phyloP scores from a whole-genome alignment of 306 rosid genomes.

The Astragalus membranaceus region DNA sequence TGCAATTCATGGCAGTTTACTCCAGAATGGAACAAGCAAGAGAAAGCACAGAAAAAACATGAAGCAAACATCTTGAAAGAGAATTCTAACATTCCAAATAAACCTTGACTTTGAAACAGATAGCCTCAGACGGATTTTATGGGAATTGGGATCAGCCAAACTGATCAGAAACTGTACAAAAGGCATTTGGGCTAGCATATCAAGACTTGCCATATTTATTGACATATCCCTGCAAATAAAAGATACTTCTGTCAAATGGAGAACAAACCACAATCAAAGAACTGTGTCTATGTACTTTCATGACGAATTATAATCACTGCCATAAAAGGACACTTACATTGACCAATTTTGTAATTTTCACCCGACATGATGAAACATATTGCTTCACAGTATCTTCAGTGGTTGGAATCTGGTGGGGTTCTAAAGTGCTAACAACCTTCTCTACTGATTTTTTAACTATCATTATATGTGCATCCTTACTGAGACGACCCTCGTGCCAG shows the following conservation, averaged over 20 bases:
- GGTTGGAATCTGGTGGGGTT: constrained; percentile 67
- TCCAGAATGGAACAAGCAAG: constrained; percentile 21
- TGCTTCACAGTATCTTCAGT: constrained; percentile 50
- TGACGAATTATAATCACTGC: constrained; percentile 6
- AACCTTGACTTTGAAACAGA: constrained; percentile 30
- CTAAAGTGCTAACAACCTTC: constrained; percentile 70
- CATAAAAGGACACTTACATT: constrained; percentile 49
- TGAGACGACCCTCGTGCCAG: constrained; percentile 82
- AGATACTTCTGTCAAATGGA: constrained; percentile 35
- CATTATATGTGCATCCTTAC: constrained; percentile 70
- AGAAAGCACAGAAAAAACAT: constrained; percentile 1
- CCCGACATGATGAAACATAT: constrained; percentile 56
- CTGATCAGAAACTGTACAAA: constrained; percentile 48
- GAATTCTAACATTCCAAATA: constrained; percentile 20
- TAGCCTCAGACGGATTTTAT: constrained; percentile 32
- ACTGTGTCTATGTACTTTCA: constrained; percentile 2
- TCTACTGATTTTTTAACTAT: constrained; percentile 82
- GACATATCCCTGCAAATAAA: constrained; percentile 84
- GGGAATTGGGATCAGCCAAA: constrained; percentile 29
- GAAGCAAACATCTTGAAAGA: constrained; percentile 20
- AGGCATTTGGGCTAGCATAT: constrained; percentile 37
- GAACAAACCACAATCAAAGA: constrained; percentile 13
- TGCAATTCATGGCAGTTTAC: constrained; percentile 15
- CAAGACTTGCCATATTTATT: constrained; percentile 76
- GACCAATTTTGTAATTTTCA: constrained; percentile 71